Base-by-base conservation (phyloP, 768 basidiomycete genomes). In the Tulasnella sp. region DNA sequence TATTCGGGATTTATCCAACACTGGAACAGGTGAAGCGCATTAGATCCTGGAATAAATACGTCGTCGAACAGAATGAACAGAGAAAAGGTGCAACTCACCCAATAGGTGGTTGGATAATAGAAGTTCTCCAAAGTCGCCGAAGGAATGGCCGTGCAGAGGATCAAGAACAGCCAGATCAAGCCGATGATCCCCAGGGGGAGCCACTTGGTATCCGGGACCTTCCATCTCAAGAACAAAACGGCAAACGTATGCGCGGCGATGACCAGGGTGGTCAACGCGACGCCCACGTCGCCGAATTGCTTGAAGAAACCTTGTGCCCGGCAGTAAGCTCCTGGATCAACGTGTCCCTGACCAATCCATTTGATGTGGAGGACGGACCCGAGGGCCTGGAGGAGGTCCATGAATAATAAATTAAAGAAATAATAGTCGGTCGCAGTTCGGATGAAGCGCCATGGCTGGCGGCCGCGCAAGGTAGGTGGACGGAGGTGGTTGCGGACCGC, bases 1-100 rank as follows among this genome's bases (percentile, higher is more conserved):
- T 85, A 89, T 0, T 84, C 80, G 4, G 83, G 54, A 4, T 82
- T 80, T 60, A 90, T 90, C 90, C 90, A 90, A 82, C 90, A 90
- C 90, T 89, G 24, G 75, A 75, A 44, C 46, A 46, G 16, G 16
- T 46, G 46, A 1, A 4, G 46, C 46, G 46, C 46, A 16, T 46
- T 46, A 46, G 31, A 75, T 16, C 12, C 37, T 12, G 2, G 46
- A 41, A n/a, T n/a, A 34, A 72, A 18, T 2, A 72, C 31, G 14
- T 28, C 3, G 14, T 22, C 14, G 20, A 41, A 22, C 37, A 42
- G n/a, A 41, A 2, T 12, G n/a, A 28, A 40, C 11, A 5, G n/a
- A n/a, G n/a, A 40, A 24, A 14, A n/a, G n/a, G 46, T 24, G 7
- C 4, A 54, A 31, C 77, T 58, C 54, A 69, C 50, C 48, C 77